Base-by-base conservation (phyloP, 2,329 filamentous ascomycete species). In the Talaromyces sp. region DNA sequence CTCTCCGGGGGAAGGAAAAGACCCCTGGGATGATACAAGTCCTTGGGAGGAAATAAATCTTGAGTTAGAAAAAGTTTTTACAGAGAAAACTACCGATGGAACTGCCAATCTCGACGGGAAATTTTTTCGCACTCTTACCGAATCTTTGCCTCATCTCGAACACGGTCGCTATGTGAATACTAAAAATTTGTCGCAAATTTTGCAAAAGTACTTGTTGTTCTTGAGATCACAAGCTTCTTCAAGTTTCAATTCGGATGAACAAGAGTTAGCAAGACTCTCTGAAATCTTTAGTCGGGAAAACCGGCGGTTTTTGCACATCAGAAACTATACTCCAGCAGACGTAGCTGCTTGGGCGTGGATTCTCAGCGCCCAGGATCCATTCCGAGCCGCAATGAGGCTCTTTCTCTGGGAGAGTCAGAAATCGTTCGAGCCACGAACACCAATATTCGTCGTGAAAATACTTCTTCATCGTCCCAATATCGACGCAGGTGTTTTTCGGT, bases 341-440 rank as follows among this genome's bases (percentile, higher is more conserved):
- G 76, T 83, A 29, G 73, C 79, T 65, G 69, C 73, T 19, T 83
- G 81, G 81, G 76, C 80, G 19, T 83, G 81, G 81, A 75, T 83
- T 25, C 70, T 83, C 60, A 77, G 74, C 27, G 76, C 79, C 61
- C 67, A 71, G 4, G 73, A 71, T 22, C 47, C 75, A 3, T 74
- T 78, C 43, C 70, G 73, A 47, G 77, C 80, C n/a, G 72, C 74
- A 29, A 68, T 73, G 45, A 76, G 80, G 31, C 69, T 82, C 22
- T 69, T 76, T 56, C 58, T 69, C 5, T 64, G 78, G 25, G 74
- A 77, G 63, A 65, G 70, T 19, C 69, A 75, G 19, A 64, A 68
- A 34, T 67, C 22, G 56, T 45, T 53, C 25, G 65, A 61, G 34
- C 68, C 63, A 47, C 70, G 63, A 43, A 68, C 81, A 7, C 83